phyloP scores from a whole-genome alignment of 495 filamentous ascomycete species.

The Trichoderma parareesei region DNA sequence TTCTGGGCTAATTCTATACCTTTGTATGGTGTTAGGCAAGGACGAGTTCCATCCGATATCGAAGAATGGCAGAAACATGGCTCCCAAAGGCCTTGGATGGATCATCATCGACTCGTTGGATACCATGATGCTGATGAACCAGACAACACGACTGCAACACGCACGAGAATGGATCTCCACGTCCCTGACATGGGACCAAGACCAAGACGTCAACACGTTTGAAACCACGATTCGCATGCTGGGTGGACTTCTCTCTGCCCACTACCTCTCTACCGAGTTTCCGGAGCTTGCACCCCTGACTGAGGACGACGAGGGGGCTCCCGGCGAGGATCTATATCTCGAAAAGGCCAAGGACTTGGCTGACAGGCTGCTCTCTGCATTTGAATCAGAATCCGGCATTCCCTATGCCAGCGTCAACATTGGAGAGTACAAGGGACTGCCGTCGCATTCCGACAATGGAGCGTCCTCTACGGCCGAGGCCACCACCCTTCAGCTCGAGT shows the following conservation, averaged over 20 bases:
- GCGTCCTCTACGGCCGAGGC: slow-evolving; percentile 92
- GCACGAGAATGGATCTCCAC: slow-evolving; percentile 88
- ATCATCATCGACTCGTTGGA: slow-evolving; percentile 96
- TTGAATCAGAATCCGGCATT: slow-evolving; percentile 75
- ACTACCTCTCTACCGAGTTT: slow-evolving; percentile 76
- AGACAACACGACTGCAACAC: slow-evolving; percentile 75
- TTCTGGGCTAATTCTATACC: not conserved
- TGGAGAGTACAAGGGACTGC: slow-evolving; percentile 59
- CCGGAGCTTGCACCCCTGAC: slow-evolving; percentile 56
- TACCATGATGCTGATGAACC: slow-evolving; percentile 97
- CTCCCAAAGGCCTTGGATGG: slow-evolving; percentile 80
- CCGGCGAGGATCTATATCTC: slow-evolving; percentile 83
- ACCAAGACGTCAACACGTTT: slow-evolving; percentile 95
- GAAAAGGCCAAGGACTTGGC: slow-evolving; percentile 94
- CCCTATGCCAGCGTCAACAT: slow-evolving; percentile 90
- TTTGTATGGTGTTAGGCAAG: slow-evolving; percentile 46
- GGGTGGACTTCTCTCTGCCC: slow-evolving; percentile 86
- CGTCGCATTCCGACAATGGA: slow-evolving; percentile 76
- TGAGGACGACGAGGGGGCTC: slow-evolving; percentile 56
- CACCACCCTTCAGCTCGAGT: slow-evolving; percentile 84
- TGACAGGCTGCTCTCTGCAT: slow-evolving; percentile 77
- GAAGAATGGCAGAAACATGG: slow-evolving; percentile 76
- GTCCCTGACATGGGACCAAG: slow-evolving; percentile 73
- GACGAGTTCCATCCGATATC: slow-evolving; percentile 80
- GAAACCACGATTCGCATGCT: slow-evolving; percentile 98